phyloP scores from a whole-genome alignment of 2,329 filamentous ascomycete species.

The Pyricularia grisea region DNA sequence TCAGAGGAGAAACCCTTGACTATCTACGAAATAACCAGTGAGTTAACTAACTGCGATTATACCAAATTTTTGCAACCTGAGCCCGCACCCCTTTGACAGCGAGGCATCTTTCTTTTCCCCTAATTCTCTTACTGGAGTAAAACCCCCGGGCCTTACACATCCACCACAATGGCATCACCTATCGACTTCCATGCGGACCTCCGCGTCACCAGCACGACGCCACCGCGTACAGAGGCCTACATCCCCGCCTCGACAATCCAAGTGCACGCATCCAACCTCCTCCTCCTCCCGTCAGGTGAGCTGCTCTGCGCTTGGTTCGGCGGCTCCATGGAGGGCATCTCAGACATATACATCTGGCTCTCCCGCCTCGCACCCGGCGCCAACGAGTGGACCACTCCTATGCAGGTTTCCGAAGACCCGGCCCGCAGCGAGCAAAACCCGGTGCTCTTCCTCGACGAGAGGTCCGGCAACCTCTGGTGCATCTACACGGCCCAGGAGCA shows the following conservation, averaged over 20 bases:
- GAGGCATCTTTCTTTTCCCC: background rate
- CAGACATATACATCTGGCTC: conserved; percentile 32
- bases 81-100: background rate
- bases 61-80: background rate
- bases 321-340: conserved; percentile 32
- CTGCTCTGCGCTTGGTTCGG: conserved; percentile 34
- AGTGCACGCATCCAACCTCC: conserved; percentile 33
- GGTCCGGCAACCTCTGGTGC: conserved; percentile 25
- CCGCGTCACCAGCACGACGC: background rate
- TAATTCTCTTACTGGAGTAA: background rate
- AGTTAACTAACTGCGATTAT: background rate
- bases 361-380: conserved; percentile 23
- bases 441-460: conserved; percentile 26
- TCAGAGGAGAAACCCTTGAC: background rate
- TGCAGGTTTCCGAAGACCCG: conserved; percentile 26
- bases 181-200: conserved; percentile 1
- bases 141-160: background rate
- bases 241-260: conserved; percentile 30
- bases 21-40: background rate
- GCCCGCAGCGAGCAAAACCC: conserved; percentile 35
- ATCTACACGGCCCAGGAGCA: conserved; percentile 34
- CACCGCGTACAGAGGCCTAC: background rate
- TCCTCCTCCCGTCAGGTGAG: conserved; percentile 27
- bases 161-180: background rate
- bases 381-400: conserved; percentile 20